A percentile compares a stretch with the other conserved stretches of the same genome.
Evolutionary conservation across 495 filamentous ascomycete species (phyloP).

Genomic region (Lophiotrema nucula): DNA sequence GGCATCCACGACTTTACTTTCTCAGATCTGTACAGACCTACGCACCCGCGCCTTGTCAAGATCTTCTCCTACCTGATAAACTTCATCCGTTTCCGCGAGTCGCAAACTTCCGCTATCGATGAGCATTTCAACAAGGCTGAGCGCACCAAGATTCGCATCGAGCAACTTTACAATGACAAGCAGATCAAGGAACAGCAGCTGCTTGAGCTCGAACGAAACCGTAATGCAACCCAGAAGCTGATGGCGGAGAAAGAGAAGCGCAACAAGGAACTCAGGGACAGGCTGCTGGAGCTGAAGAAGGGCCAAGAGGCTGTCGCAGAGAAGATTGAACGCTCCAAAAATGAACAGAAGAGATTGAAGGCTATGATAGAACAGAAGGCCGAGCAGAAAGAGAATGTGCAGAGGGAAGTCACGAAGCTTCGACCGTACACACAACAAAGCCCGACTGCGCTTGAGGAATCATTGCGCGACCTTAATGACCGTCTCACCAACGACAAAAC

Average conservation of each 20-base stretch:
- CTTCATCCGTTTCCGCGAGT: conserved; percentile 94
- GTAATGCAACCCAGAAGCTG: conserved; percentile 72
- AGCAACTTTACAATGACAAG: conserved; percentile 81
- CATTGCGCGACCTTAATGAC: conserved; percentile 76
- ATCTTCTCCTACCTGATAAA: conserved; percentile 97
- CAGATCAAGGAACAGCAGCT: conserved; percentile 77
- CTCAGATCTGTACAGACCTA: conserved; percentile 82
- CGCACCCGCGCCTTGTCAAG: conserved; percentile 79
- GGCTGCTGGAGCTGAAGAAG: conserved; percentile 70
- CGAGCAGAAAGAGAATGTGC: conserved; percentile 54
- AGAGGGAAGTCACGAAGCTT: conserved; percentile 82
- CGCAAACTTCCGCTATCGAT: conserved; percentile 78
- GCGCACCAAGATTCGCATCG: conserved; percentile 78
- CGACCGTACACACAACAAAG: conserved; percentile 88
- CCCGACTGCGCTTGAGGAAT: conserved; percentile 74
- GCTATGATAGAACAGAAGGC: conserved; percentile 76
- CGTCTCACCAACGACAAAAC: conserved; percentile 72
- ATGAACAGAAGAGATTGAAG: conserved; percentile 69
- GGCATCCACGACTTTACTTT: conserved; percentile 92
- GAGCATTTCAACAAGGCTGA: conserved; percentile 90
- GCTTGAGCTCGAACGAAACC: conserved; percentile 74
- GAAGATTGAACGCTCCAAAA: conserved; percentile 71
- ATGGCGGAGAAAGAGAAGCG: conserved; percentile 77
- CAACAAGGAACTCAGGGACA: conserved; percentile 80
- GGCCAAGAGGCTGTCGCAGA: conserved; percentile 77